A percentile compares a stretch with the other conserved stretches of the same genome.
Conservation (phyloP, 352 stramenopile species). For the Globisporangium cederbergense region DNA sequence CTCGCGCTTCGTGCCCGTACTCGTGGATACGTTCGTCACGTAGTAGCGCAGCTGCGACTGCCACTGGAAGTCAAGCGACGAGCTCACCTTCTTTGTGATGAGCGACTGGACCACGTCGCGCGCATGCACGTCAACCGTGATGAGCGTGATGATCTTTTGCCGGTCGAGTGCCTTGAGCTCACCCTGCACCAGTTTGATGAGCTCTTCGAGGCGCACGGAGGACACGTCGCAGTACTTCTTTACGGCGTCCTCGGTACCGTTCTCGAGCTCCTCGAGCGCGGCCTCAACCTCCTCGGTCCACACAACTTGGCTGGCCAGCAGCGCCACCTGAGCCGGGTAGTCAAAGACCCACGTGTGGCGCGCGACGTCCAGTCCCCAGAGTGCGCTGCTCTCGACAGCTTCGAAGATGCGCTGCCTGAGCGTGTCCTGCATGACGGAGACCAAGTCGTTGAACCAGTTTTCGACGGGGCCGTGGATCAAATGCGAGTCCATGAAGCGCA, state of each 20-base stretch:
- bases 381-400: constrained; percentile 90
- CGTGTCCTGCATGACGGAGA: constrained; percentile 91
- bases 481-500: constrained; percentile 77
- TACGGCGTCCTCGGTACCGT: constrained; percentile 92
- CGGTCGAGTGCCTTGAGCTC: constrained; percentile 58
- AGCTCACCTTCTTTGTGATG: constrained; percentile 91
- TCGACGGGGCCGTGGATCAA: constrained; percentile 88
- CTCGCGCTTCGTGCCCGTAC: constrained; percentile 41
- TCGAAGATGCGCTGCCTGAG: constrained; percentile 83
- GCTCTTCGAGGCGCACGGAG: constrained; percentile 86
- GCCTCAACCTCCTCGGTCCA: constrained; percentile 92
- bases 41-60: constrained; percentile 96
- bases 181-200: constrained; percentile 94
- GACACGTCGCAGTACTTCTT: constrained; percentile 94
- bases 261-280: constrained; percentile 93
- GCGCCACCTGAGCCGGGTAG: constrained; percentile 69
- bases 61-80: constrained; percentile 92
- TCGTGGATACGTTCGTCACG: constrained; percentile 47
- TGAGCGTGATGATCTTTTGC: constrained; percentile 96
- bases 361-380: constrained; percentile 87
- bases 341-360: constrained; percentile 91
- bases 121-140: constrained; percentile 96
- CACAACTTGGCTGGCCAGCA: constrained; percentile 91
- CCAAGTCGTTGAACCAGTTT: constrained; percentile 94
- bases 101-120: constrained; percentile 93